Evolutionary conservation across 768 basidiomycete genomes (phyloP).

Genomic region (Russula earlei): DNA sequence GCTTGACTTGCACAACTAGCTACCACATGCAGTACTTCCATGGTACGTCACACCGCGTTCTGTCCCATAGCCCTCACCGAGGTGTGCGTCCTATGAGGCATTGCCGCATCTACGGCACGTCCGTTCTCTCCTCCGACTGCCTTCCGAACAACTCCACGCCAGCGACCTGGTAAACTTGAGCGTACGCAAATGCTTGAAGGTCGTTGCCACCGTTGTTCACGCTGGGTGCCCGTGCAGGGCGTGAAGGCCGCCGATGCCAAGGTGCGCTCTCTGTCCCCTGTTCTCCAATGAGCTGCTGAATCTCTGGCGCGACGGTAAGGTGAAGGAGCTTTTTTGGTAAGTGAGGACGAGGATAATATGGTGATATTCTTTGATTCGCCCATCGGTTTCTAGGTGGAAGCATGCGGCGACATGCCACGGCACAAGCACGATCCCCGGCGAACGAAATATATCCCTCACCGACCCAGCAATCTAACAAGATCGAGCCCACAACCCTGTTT

Average conservation of each 20-base stretch:
- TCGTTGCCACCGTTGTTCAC: constrained; percentile 66
- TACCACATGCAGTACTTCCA: constrained; percentile 81
- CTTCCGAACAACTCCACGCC: constrained; percentile 43
- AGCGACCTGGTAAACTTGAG: constrained; percentile 48
- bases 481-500: neutral
- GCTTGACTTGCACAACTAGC: constrained; percentile 28
- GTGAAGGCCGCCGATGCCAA: constrained; percentile 67
- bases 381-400: constrained; percentile 53
- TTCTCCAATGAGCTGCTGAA: neutral
- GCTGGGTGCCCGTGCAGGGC: constrained; percentile 67
- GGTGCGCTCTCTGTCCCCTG: constrained; percentile 28
- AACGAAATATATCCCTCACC: constrained; percentile 46
- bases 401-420: constrained; percentile 74
- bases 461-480: constrained; percentile 29
- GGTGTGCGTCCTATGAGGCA: constrained; percentile 35
- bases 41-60: constrained; percentile 34
- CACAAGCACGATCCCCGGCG: constrained; percentile 44
- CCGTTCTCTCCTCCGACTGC: constrained; percentile 73
- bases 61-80: neutral
- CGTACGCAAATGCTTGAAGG: constrained; percentile 53
- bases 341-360: constrained; percentile 19
- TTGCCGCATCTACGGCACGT: constrained; percentile 54
- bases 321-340: constrained; percentile 69
- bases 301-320: constrained; percentile 30
- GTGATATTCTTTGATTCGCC: neutral